Evolutionary conservation across 179 eudicot genomes (phyloP), one percentile per base, ranked within the genome.

Genomic region (Silene noctiflora): DNA sequence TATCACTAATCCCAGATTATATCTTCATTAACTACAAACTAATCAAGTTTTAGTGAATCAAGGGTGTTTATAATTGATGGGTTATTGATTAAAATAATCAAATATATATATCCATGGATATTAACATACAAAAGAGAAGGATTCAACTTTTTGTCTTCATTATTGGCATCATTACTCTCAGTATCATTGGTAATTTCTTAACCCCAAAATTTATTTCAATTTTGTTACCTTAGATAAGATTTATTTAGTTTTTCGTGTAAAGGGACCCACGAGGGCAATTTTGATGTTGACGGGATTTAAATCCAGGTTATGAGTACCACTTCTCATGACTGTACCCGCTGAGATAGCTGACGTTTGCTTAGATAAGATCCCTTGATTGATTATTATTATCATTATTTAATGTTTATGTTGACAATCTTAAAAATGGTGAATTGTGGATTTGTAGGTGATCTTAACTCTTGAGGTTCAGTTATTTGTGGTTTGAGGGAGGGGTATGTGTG

Each of bases 121-220:
- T 90, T 29, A 78, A 78, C 79, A 76, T 88, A 56, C 77, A 82
- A 86, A 91, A 86, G 85, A 91, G 82, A 78, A 87, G 90, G 71
- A 71, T 87, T 83, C 90, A 84, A 35, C 33, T 88, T 74, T 72
- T 91, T 27, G 19, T 83, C 65, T 84, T 88, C 78, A 29, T 87
- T 56, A 82, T 82, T 75, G 98, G 87, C 16, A 65, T 91, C 48
- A 83, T 90, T 60, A 83, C 72, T 71, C 98, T 93, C 81, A 84
- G 93, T 53, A 85, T 93, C 75, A 80, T 86, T 24, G 98, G 98
- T 91, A 89, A 70, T 21, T 63, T 17, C 4, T 12, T 44, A 3
- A 0, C n/a, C 16, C 7, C 12, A 0, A 7, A 4, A 39, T 21
- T 31, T 46, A 17, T 4, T 13, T 11, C 5, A 13, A 53, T 17